Conservation (phyloP, 2,329 filamentous ascomycete genomes). For the Colletotrichum incanum region DNA sequence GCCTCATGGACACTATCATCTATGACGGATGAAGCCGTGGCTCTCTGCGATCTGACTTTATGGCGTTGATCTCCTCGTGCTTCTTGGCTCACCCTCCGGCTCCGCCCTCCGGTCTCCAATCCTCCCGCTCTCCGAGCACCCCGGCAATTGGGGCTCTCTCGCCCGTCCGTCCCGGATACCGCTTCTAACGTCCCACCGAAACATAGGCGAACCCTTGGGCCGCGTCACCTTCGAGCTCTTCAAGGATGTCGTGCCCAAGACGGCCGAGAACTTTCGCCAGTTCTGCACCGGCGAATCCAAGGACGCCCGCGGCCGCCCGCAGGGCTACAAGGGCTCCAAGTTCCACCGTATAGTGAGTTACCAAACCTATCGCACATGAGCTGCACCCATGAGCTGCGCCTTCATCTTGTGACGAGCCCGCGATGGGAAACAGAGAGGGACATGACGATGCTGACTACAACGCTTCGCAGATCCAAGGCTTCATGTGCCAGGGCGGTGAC, state of each 20-base stretch:
- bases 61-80: background rate
- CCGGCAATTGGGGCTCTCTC: background rate
- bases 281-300: conserved; percentile 97
- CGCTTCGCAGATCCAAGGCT: conserved; percentile 82
- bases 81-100: background rate
- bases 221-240: conserved; percentile 94
- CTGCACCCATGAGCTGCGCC: background rate
- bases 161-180: background rate
- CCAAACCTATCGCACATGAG: background rate
- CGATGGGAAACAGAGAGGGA: background rate
- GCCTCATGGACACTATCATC: background rate
- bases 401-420: background rate
- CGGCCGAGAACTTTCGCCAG: conserved; percentile 96
- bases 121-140: background rate
- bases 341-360: conserved; percentile 90
- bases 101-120: background rate
- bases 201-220: conserved; percentile 84
- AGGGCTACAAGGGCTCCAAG: conserved; percentile 95
- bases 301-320: conserved; percentile 81
- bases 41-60: background rate
- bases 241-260: conserved; percentile 85
- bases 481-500: conserved; percentile 98
- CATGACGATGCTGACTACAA: conserved; percentile 10
- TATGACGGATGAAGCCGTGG: background rate
- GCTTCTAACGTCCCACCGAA: conserved; percentile 16